Base-by-base conservation (phyloP, 495 filamentous ascomycete species). In the Chlorociboria aeruginascens region DNA sequence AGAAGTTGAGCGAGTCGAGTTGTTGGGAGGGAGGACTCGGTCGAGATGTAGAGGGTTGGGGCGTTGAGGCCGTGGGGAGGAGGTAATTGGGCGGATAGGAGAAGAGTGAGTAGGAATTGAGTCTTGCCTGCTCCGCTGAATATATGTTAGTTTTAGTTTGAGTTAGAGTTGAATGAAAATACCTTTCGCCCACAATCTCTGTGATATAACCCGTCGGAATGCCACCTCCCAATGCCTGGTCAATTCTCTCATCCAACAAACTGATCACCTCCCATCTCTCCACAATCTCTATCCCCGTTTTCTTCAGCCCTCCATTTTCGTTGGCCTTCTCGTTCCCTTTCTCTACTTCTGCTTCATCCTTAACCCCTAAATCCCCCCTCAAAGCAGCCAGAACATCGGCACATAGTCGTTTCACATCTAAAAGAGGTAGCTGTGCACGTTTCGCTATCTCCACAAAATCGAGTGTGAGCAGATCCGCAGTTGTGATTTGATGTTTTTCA, bases 171-270 rank as follows among this genome's bases (percentile, higher is more conserved):
- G 1, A 36, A 25, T 14, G 8, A 8, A 51, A 48, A 20, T 61
- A 83, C 82, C 82, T 95, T 68, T 96, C 92, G 33, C 93, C 93
- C 3, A 86, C 88, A 46, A 98, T 71, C 58, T 98, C 92, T 14
- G 87, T 90, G 53, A 98, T 68, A 61, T 86, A 83, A 36, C 85
- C 83, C 2, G 79, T 72, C 1, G 83, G 84, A 36, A 98, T 76
- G n/a, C 93, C 93, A 44, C 93, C 93, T 53, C 75, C 79, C 29
- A 98, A 70, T 3, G 83, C 74, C 9, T 60, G 64, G 71, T 98
- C 89, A 11, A 98, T 68, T 9, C 62, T 59, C 31, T 76, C 68
- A 64, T 95, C 86, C 16, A 90, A 69, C 6, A 86, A 90, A 67
- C 84, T 94, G 64, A 96, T 86, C 39, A 66, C 71, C 46, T 64